Base-by-base conservation (phyloP, 1,284 basidiomycete genomes). In the Ceratobasidium sp. region DNA sequence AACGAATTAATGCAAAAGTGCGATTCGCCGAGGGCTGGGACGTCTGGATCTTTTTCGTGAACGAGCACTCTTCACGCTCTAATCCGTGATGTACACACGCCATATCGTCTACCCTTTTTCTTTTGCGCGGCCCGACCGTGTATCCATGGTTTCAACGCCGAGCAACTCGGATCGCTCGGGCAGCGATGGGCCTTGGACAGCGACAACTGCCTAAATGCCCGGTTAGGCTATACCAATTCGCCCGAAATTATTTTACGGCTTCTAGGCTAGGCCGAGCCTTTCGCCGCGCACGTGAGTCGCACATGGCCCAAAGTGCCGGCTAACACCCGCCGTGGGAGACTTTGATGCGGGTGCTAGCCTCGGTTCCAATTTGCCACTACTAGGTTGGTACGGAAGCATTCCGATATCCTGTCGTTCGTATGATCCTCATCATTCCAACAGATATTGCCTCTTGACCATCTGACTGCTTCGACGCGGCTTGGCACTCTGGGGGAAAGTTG, bases 391-490 rank as follows among this genome's bases (percentile, higher is more conserved):
- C 27, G 43, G 43, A 49, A 49, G 22, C 43, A 29, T 14, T 34
- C 19, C 8, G 9, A 48, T 31, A 6, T 7, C 13, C 43, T 19
- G 27, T 39, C 14, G 19, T 19, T 51, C 8, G 46, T 43, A 11
- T 49, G 62, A 41, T 34, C 9, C n/a, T 31, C 31, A 49, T 48
- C 46, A 49, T 34, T 34, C 29, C 43, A 7, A 24, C 62, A 43
- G 27, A 51, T 43, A 61, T 61, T 27, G 39, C 59, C 59, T 61
- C 24, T 31, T 22, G 14, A 29, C 39, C 59, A 43, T 43, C 39
- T 43, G 63, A 53, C 37, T 22, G 22, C 48, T 37, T 11, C 49
- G 49, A n/a, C 27, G n/a, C 37, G 63, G 63, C 63, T 65, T 65
- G 48, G 63, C 63, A 51, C 27, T 61, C 22, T 22, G 46, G 49